Conservation (phyloP, 176 grass and related monocot species). For the Raddia guianensis region DNA sequence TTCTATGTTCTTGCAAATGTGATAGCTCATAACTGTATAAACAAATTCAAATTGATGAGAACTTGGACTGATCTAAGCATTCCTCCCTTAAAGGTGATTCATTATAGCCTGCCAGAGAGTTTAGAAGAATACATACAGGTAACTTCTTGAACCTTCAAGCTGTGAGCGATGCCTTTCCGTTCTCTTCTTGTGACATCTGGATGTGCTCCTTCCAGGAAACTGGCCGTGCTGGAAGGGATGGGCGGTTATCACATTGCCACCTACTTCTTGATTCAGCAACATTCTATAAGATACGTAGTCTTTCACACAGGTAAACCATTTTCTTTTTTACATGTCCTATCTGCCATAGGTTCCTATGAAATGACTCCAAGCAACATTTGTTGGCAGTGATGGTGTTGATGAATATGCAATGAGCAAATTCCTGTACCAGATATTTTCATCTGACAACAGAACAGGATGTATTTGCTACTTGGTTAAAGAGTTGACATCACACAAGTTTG, state of each 20-base stretch:
- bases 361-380: conserved; percentile 32
- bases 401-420: conserved; percentile 90
- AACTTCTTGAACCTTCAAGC: conserved; percentile 1
- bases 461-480: conserved; percentile 84
- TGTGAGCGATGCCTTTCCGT: conserved; percentile 2
- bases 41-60: conserved; percentile 27
- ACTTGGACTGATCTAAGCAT: conserved; percentile 39
- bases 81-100: conserved; percentile 74
- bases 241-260: conserved; percentile 85
- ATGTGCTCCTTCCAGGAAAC: conserved; percentile 75
- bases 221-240: conserved; percentile 93
- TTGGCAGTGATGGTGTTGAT: conserved; percentile 83
- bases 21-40: conserved; percentile 10
- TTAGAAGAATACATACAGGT: conserved; percentile 99
- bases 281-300: conserved; percentile 84
- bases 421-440: conserved; percentile 77
- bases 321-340: conserved; percentile 2
- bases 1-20: conserved; percentile 27
- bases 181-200: conserved; percentile 28
- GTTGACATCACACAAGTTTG: conserved; percentile 71
- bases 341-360: conserved; percentile 31
- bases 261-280: conserved; percentile 83
- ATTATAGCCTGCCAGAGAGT: conserved; percentile 97
- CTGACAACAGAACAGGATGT: conserved; percentile 47
- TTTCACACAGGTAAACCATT: conserved; percentile 65